Percentiles rank a stretch among this genome's conserved stretches.
phyloP scores from a whole-genome alignment of 192 early-diverging fungal species.

The Mortierella alpina region DNA sequence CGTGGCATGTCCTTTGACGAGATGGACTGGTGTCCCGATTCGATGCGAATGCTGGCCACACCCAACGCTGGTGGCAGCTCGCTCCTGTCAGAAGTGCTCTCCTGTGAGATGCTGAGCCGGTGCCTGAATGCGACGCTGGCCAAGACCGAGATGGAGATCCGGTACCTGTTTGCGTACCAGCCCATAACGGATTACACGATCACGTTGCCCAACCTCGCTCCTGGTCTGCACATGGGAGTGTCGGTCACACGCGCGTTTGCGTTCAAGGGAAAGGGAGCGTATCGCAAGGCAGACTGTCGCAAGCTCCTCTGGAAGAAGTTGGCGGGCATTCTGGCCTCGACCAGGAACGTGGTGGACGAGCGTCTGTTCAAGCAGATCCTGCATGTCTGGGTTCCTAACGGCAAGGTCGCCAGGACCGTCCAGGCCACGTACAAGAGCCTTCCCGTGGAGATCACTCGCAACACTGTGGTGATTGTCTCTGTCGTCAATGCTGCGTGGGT shows the following conservation, averaged over 20 bases:
- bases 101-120: slow-evolving; percentile 57
- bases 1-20: slow-evolving; percentile 41
- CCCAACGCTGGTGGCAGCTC: slow-evolving; percentile 65
- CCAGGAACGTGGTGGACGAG: slow-evolving; percentile 52
- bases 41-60: slow-evolving; percentile 42
- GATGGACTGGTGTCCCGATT: slow-evolving; percentile 40
- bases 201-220: slow-evolving; percentile 35
- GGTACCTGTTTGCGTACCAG: slow-evolving; percentile 49
- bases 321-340: slow-evolving; percentile 49
- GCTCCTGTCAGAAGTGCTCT: slow-evolving; percentile 59
- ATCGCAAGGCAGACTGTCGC: slow-evolving; percentile 48
- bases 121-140: slow-evolving; percentile 55
- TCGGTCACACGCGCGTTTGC: slow-evolving; percentile 63
- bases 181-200: slow-evolving; percentile 65
- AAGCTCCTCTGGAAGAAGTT: slow-evolving; percentile 59
- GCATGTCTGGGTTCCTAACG: slow-evolving; percentile 63
- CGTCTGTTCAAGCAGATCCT: slow-evolving; percentile 60
- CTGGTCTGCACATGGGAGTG: slow-evolving; percentile 50
- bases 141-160: slow-evolving; percentile 65
- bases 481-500: slow-evolving; percentile 56
- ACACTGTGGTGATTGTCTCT: slow-evolving; percentile 54
- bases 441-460: slow-evolving; percentile 28
- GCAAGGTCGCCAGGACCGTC: slow-evolving; percentile 53
- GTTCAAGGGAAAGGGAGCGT: slow-evolving; percentile 48
- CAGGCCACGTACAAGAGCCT: slow-evolving; percentile 48